These are phyloP conservation scores for Excoecaria agallocha DNA, from an alignment of 345 rosid species.

Conservation along the genomic window DNA sequence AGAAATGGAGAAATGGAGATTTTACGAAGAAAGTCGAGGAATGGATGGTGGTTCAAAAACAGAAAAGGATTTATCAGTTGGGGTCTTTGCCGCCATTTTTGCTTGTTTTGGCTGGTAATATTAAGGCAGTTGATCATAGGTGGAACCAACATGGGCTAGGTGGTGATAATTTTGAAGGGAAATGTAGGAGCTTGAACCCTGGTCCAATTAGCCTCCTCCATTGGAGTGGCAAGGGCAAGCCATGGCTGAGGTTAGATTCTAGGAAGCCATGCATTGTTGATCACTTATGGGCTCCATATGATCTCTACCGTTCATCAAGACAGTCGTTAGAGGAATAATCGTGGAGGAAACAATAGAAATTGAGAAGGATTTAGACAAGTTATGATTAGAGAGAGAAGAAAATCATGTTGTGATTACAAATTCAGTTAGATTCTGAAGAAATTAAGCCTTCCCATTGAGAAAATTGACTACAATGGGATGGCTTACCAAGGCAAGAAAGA, in stretches of 20 bases:
- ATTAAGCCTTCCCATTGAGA: no score
- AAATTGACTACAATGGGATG: no score
- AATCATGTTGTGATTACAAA: no score
- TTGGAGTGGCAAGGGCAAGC: constrained; percentile 77
- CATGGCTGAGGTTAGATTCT: constrained; percentile 60
- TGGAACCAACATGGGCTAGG: constrained; percentile 79
- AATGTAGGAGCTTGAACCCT: constrained; percentile 59
- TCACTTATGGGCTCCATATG: constrained; percentile 70
- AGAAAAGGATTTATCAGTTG: constrained; percentile 55
- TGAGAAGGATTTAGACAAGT: no score
- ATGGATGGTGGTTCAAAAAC: constrained; percentile 60
- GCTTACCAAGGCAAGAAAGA: no score
- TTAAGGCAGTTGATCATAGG: constrained; percentile 57
- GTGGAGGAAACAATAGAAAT: no score
- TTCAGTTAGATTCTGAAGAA: no score
- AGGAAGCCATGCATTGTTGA: constrained; percentile 60
- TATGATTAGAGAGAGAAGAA: no score
- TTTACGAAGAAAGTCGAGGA: constrained; percentile 48
- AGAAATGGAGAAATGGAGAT: constrained; percentile 54
- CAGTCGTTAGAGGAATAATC: constrained; percentile 45
- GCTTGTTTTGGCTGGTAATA: constrained; percentile 58
- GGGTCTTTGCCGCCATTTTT: constrained; percentile 67
- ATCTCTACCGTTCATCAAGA: constrained; percentile 56
- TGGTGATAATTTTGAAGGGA: constrained; percentile 61
- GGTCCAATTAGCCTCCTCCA: constrained; percentile 68